These are phyloP conservation scores for Teunomyces aglyptinius DNA, from an alignment of 805 yeast species.

Conservation along the genomic window DNA sequence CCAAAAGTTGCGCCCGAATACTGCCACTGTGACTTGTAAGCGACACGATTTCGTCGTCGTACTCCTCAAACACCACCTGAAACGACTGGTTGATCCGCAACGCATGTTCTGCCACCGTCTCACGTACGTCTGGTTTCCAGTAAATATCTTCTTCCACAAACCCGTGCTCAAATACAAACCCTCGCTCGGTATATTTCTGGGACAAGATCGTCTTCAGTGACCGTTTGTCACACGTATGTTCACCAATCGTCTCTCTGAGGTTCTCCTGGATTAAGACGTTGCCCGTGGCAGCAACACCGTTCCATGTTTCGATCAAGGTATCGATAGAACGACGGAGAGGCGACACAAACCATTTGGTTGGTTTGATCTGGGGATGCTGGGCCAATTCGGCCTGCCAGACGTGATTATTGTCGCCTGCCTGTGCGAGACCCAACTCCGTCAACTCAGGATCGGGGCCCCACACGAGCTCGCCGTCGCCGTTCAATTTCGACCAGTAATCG, in stretches of 20 bases:
- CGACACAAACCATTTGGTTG: constrained; percentile 45
- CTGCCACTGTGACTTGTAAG: constrained; percentile 54
- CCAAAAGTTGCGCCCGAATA: constrained; percentile 47
- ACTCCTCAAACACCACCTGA: constrained; percentile 31
- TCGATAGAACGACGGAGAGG: constrained; percentile 53
- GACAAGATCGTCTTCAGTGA: constrained; percentile 34
- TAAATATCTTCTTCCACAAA: constrained; percentile 47
- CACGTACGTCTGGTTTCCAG: constrained; percentile 39
- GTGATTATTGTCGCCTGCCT: constrained; percentile 43
- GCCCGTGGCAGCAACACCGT: constrained; percentile 14
- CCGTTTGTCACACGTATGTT: constrained; percentile 51
- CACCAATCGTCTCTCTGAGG: constrained; percentile 49
- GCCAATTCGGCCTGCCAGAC: constrained; percentile 41
- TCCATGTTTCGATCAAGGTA: constrained; percentile 50
- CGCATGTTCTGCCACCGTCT: constrained; percentile 41
- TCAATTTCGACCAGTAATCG: constrained; percentile 40
- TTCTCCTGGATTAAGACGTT: constrained; percentile 45
- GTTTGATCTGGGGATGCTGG: constrained; percentile 23
- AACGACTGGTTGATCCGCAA: constrained; percentile 33
- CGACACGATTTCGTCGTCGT: constrained; percentile 27
- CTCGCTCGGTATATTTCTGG: constrained; percentile 35
- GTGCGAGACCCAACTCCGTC: constrained; percentile 44
- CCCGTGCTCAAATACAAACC: constrained; percentile 42
- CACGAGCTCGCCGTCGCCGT: constrained; percentile 45
- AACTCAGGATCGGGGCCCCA: constrained; percentile 56